A percentile compares a stretch with the other conserved stretches of the same genome.
Evolutionary conservation across 2,329 filamentous ascomycete genomes (phyloP).

Genomic region (Nemania sp.): DNA sequence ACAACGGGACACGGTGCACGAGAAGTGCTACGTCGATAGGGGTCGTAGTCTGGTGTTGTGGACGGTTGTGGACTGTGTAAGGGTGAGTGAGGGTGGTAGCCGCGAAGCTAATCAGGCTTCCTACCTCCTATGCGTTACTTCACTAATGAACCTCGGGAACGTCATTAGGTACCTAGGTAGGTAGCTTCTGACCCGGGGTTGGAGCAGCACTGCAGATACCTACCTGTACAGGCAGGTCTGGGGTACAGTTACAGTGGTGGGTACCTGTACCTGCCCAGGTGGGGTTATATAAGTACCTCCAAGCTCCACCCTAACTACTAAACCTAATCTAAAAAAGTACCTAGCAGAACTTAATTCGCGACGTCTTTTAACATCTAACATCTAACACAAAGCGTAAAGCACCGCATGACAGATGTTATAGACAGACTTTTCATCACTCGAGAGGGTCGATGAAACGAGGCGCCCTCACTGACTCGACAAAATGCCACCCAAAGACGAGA

Average conservation of each 20-base stretch:
- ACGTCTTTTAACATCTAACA: background rate
- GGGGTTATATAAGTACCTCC: too few species aligned
- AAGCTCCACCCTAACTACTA: too few species aligned
- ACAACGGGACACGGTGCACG: background rate
- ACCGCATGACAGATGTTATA: too few species aligned
- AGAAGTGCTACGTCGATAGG: background rate
- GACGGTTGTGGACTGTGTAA: background rate
- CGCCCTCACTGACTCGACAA: background rate
- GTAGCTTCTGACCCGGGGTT: background rate
- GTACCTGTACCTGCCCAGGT: constrained; percentile 6
- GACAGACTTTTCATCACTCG: too few species aligned
- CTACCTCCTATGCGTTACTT: background rate
- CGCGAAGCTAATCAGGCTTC: constrained; percentile 5
- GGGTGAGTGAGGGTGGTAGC: too few species aligned
- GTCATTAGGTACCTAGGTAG: constrained; percentile 12
- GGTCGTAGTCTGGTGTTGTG: background rate
- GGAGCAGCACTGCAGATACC: background rate
- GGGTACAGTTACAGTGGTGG: background rate
- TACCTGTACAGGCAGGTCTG: background rate
- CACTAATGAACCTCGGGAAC: constrained; percentile 15
- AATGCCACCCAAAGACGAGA: constrained; percentile 53
- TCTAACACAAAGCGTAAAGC: too few species aligned
- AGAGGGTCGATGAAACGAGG: too few species aligned
- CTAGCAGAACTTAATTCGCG: background rate
- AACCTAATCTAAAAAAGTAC: too few species aligned